Percentiles rank a stretch among this genome's conserved stretches.
Evolutionary conservation across 768 basidiomycete species (phyloP).

Genomic region (Terana coerulea): DNA sequence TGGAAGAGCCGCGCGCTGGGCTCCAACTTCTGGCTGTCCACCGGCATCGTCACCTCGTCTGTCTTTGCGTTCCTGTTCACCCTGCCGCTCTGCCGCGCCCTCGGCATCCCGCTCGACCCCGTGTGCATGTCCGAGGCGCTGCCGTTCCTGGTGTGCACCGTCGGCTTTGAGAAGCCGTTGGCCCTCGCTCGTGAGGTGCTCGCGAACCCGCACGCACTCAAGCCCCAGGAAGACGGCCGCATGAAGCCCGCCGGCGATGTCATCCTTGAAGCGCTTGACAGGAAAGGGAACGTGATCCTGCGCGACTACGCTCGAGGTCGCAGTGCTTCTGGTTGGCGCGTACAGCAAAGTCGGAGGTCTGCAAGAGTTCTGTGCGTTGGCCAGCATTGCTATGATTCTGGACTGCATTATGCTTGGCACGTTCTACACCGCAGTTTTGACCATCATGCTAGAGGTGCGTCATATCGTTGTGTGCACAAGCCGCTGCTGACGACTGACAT

Average conservation of each 20-base stretch:
- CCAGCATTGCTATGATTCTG: constrained; percentile 79
- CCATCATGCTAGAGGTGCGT: constrained; percentile 92
- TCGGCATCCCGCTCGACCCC: constrained; percentile 88
- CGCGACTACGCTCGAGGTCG: constrained; percentile 95
- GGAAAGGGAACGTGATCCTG: constrained; percentile 79
- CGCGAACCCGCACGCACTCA: constrained; percentile 59
- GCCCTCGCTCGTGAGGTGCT: constrained; percentile 89
- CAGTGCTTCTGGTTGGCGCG: constrained; percentile 83
- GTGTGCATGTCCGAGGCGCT: constrained; percentile 92
- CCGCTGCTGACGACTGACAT: constrained; percentile 4
- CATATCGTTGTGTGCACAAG: neutral
- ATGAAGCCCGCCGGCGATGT: constrained; percentile 81
- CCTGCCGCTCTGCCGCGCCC: constrained; percentile 69
- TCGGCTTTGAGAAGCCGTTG: constrained; percentile 97
- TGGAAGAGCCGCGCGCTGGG: constrained; percentile 85
- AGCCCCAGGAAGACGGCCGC: constrained; percentile 33
- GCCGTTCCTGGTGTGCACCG: constrained; percentile 95
- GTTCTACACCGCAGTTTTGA: constrained; percentile 84
- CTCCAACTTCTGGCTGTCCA: constrained; percentile 64
- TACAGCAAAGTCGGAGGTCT: constrained; percentile 84
- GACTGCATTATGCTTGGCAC: constrained; percentile 90
- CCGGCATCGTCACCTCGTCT: constrained; percentile 77
- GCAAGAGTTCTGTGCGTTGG: constrained; percentile 94
- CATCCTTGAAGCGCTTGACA: constrained; percentile 77
- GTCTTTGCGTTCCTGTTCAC: constrained; percentile 82